Conservation (phyloP, 108 stramenopile species). For the Conticribra guillardii region DNA sequence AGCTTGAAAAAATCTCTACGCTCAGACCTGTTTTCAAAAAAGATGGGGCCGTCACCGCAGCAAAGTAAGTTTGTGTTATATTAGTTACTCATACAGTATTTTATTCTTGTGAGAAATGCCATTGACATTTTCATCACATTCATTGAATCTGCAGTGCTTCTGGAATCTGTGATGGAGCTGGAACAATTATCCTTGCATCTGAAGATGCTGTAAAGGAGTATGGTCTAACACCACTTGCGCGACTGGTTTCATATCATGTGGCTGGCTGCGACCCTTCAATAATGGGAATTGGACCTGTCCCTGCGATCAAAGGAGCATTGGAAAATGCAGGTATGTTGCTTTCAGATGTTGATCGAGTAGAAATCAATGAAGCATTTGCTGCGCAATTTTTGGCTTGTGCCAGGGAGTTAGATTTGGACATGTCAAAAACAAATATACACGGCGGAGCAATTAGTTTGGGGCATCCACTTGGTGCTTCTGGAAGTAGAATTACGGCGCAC, state of each 20-base stretch:
- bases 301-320: constrained; percentile 91
- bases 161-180: constrained; percentile 98
- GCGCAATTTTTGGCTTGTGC: constrained; percentile 95
- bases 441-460: constrained; percentile 96
- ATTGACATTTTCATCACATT: no score
- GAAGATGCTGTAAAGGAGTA: constrained; percentile 88
- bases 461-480: constrained; percentile 95
- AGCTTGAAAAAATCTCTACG: constrained; percentile 85
- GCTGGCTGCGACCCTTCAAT: constrained; percentile 92
- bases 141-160: no score
- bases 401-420: constrained; percentile 95
- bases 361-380: constrained; percentile 99
- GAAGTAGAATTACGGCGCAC: constrained; percentile 94
- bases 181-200: constrained; percentile 87
- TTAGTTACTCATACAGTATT: no score
- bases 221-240: constrained; percentile 88
- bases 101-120: no score
- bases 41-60: constrained; percentile 96
- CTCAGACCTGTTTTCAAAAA: constrained; percentile 95
- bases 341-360: constrained; percentile 94
- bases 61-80: no score
- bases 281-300: constrained; percentile 97
- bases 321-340: constrained; percentile 76
- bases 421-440: constrained; percentile 88
- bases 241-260: constrained; percentile 73